Evolutionary conservation across 2,329 filamentous ascomycete species (phyloP).

Genomic region (Aspergillus sp.): DNA sequence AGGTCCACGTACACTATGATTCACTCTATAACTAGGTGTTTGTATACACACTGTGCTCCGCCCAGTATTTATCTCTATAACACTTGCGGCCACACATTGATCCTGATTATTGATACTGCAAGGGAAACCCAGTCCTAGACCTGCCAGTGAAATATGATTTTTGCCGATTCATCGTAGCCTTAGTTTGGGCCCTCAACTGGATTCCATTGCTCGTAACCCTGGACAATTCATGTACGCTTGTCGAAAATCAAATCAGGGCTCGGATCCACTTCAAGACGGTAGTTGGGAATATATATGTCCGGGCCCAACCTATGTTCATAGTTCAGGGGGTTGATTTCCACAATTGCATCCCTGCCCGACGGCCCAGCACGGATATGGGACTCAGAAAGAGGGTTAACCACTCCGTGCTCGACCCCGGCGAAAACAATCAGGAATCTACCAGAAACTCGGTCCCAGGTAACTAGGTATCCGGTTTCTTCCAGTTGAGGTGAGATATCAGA

Average conservation of each 20-base stretch:
- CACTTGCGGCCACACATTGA: not conserved
- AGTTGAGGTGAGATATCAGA: slow-evolving; percentile 20
- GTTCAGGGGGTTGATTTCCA: not conserved
- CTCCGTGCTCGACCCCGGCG: slow-evolving; percentile 22
- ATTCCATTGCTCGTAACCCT: not conserved
- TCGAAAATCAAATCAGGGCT: not conserved
- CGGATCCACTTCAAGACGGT: not conserved
- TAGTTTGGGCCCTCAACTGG: not conserved
- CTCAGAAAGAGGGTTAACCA: not conserved
- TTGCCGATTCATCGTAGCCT: not conserved
- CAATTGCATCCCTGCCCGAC: not conserved
- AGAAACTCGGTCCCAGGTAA: slow-evolving; percentile 35
- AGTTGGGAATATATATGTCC: not conserved
- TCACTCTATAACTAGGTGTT: not conserved
- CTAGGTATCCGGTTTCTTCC: slow-evolving; percentile 36
- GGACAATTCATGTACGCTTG: not conserved
- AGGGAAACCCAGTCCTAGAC: not conserved
- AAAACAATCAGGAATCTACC: slow-evolving; percentile 31
- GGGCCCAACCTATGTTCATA: not conserved
- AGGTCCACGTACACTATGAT: not conserved
- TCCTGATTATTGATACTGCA: not conserved
- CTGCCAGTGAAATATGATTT: not conserved
- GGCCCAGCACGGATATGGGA: not conserved
- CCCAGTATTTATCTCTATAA: not conserved
- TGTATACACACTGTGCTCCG: not conserved